Evolutionary conservation across 2,329 filamentous ascomycete genomes (phyloP), one percentile per base, ranked within the genome.

Genomic region (Nothophoma quercina): DNA sequence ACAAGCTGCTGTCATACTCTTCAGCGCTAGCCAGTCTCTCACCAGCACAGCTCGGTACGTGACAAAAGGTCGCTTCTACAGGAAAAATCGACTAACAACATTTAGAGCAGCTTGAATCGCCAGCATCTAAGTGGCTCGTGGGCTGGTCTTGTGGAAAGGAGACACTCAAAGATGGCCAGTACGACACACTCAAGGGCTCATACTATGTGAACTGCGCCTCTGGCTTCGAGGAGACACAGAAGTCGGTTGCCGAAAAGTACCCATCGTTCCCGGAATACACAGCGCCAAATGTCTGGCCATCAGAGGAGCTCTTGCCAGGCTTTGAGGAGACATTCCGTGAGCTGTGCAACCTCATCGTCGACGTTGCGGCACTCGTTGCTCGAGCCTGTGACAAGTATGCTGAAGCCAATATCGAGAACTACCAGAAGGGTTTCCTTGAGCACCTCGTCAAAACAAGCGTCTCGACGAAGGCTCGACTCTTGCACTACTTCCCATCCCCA

Each of bases 351-450:
- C 77, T 98, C 58, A 91, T 98, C 65, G 96, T 98, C 61, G 91
- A 97, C 67, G 89, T 88, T 0, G 95, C 91, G 1, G 89, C 89
- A 3, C 81, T 98, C 7, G 95, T 99, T 5, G 95, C 95, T 1
- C 80, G 87, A n/a, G 91, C 90, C 3, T 97, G 93, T 75, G 93
- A 97, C 77, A 83, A 83, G 48, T 98, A 91, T 75, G 95, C 93
- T 2, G 82, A 86, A 70, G 81, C 84, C 50, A 90, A 96, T 59
- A 90, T 98, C 34, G 78, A 85, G 0, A 89, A 81, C 2, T 98
- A 98, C 69, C 85, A 85, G 39, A 69, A 77, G 4, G 90, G 89
- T 1, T 97, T 96, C 68, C 80, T 99, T 4, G 91, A 97, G 77
- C 85, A 86, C 46, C 90, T 98, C 5, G 93, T 99, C 39, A 85